Evolutionary conservation across 148 eudicot species (phyloP), one percentile per base, ranked within the genome.

Genomic region (Camellia granthamiana): DNA sequence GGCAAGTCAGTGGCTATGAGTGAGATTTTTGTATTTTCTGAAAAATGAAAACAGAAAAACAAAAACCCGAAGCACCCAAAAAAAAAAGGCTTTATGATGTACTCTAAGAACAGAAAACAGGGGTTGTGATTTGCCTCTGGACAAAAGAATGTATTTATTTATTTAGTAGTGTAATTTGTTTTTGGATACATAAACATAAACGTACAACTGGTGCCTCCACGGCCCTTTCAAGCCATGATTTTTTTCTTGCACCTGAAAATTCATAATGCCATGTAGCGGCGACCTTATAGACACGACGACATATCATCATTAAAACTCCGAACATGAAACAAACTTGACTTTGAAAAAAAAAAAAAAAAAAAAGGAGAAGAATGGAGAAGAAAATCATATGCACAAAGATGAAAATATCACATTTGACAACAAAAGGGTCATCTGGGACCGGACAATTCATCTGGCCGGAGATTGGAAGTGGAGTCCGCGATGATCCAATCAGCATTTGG

Each of bases 361-460:
- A 18, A 11, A 61, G n/a, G n/a, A n/a, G n/a, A n/a, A n/a, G n/a
- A n/a, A 19, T 12, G 55, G 51, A 68, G n/a, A 66, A 51, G 63
- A 46, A 42, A 55, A 77, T 58, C 46, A 73, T 78, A 83, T 78
- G 69, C 78, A 79, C 79, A 74, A 54, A 52, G 59, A 77, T 52
- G 73, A 77, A 81, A 43, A 38, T 55, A 56, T 30, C 43, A 49
- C 54, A 12, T 3, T 38, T 23, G 46, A 58, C 21, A 10, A 47
- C 2, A 46, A 43, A 38, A 59, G 30, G 23, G 69, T 88, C 83
- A 90, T 84, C 90, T 85, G 7, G 92, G 92, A 16, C 89, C 92
- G 0, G 92, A 90, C 54, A 90, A 69, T 80, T 85, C 90, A 59
- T 88, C 90, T 15, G 88, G 81, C 13, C 79, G 84, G 14, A 90